Evolutionary conservation across 257 asterid genomes (phyloP), one percentile per base, ranked within the genome.

Genomic region (Fraxinus cuspidata): DNA sequence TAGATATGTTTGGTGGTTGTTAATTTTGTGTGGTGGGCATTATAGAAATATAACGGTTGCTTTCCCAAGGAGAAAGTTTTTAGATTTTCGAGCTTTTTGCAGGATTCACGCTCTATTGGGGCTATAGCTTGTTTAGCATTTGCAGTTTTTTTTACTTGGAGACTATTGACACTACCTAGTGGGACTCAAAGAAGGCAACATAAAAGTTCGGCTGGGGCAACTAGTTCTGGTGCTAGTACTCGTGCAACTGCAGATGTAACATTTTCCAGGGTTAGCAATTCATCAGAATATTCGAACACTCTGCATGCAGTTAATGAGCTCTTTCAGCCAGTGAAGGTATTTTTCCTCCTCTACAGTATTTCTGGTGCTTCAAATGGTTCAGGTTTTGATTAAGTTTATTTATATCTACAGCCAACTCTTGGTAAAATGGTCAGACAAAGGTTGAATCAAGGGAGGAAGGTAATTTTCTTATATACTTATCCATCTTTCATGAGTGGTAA

Each of bases 401-500:
- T 67, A 49, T 19, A 58, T 74, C 75, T 84, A 85, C 96, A 92
- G 97, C 96, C 92, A 82, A 92, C 96, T 81, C 87, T 94, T 70
- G 87, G 92, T 83, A 94, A 94, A 81, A 84, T 89, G 75, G 90
- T 94, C 79, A 88, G 94, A 78, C 96, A 92, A 82, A 88, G 93
- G 87, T 80, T 94, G 80, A 85, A 89, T 72, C 97, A 89, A 86
- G 98, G 97, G 85, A 90, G 96, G 86, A 94, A 94, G 98, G 98
- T 94, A 87, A 84, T 78, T 37, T 71, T 76, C 60, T 68, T 63
- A 69, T 70, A 15, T 64, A 21, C 63, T 73, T 58, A 38, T 70
- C 47, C 44, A 23, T 60, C 68, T 16, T 68, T 81, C 72, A 73
- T 77, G 44, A 25, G 74, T 73, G 42, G 42, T 37, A 37, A 37